These are phyloP conservation scores for Brassica juncea DNA, from an alignment of 345 rosid genomes.

Conservation along the genomic window DNA sequence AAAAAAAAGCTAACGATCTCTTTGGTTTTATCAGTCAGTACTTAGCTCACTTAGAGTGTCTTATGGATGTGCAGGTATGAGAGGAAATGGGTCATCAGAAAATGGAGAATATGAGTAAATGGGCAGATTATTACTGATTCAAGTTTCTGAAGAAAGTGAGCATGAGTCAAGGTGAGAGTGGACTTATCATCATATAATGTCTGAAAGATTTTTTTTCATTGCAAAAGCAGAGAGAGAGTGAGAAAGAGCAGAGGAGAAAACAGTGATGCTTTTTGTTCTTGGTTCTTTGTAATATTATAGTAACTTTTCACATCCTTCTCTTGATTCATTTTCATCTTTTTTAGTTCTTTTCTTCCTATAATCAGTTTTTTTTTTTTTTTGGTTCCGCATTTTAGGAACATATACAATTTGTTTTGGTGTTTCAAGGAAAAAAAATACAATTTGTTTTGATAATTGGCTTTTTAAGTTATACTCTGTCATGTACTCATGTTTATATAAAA, in stretches of 20 bases:
- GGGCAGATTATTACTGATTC: conserved; percentile 43
- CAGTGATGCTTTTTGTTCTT: conserved; percentile 24
- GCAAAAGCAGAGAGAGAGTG: conserved; percentile 17
- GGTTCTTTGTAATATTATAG: conserved; percentile 22
- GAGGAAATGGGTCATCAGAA: conserved; percentile 41
- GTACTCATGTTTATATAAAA: no score
- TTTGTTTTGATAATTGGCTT: neutral
- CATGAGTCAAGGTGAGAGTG: conserved; percentile 31
- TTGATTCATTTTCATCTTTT: conserved; percentile 13
- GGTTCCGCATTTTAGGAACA: neutral
- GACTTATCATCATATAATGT: conserved; percentile 13
- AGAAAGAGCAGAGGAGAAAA: neutral
- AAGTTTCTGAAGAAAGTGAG: conserved; percentile 15
- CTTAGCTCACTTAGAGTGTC: neutral
- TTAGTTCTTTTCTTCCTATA: neutral
- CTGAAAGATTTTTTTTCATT: conserved; percentile 24
- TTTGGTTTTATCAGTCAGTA: neutral
- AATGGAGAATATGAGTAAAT: conserved; percentile 59
- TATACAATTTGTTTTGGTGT: neutral
- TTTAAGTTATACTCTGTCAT: neutral
- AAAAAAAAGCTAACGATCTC: neutral
- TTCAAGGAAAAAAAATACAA: neutral
- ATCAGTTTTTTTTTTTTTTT: neutral
- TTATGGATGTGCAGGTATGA: conserved; percentile 46
- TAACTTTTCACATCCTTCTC: conserved; percentile 4